phyloP scores from a whole-genome alignment of 805 yeast species.

The Wickerhamiella spandovensis region DNA sequence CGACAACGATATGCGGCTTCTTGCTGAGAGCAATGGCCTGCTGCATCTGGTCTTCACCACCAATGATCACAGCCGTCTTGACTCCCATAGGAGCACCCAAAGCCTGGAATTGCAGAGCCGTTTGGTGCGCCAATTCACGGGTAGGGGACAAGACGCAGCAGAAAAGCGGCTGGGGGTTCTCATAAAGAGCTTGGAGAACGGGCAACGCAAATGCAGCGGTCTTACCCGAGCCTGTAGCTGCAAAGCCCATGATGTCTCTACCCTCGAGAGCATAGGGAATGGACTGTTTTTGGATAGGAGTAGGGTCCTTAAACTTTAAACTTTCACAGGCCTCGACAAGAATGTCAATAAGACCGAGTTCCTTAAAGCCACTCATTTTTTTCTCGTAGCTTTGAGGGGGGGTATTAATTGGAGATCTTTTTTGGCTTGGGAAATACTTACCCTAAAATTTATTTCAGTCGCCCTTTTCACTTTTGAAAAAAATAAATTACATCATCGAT shows the following conservation, averaged over 20 bases:
- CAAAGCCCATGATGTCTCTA: constrained; percentile 86
- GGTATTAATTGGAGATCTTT: too few species aligned
- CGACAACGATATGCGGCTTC: constrained; percentile 88
- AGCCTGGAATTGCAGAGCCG: constrained; percentile 90
- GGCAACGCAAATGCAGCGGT: constrained; percentile 98
- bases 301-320: constrained; percentile 67
- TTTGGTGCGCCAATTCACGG: constrained; percentile 42
- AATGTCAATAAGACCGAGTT: constrained; percentile 25
- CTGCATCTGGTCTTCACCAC: constrained; percentile 98
- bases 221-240: constrained; percentile 96
- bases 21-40: constrained; percentile 89
- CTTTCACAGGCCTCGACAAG: constrained; percentile 65
- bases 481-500: constrained; percentile 1
- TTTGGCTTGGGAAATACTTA: not conserved
- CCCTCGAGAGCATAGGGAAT: constrained; percentile 87
- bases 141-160: constrained; percentile 79
- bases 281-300: constrained; percentile 86
- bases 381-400: too few species aligned
- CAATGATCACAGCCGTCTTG: constrained; percentile 79
- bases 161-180: constrained; percentile 74
- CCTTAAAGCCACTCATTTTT: constrained; percentile 16
- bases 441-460: not conserved
- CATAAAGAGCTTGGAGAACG: constrained; percentile 79
- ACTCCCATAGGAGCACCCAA: constrained; percentile 85
- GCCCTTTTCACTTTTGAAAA: not conserved